These are phyloP conservation scores for Melanogaster broomeanus DNA, from an alignment of 768 basidiomycete genomes.

Conservation along the genomic window DNA sequence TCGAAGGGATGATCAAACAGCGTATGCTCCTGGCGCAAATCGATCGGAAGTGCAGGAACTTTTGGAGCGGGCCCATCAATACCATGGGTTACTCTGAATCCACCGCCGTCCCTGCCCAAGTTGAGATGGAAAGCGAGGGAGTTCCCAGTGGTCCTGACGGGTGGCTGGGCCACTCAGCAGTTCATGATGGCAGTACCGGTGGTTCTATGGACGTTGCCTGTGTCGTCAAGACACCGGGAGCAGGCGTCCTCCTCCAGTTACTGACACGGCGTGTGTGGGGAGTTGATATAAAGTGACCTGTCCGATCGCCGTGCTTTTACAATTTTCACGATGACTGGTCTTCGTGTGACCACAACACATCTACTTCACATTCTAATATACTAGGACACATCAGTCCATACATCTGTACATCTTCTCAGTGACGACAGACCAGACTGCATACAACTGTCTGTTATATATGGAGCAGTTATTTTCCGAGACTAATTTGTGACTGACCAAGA, in stretches of 20 bases:
- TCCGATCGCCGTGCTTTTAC: not conserved
- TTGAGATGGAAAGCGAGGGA: constrained; percentile 44
- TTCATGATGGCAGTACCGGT: constrained; percentile 19
- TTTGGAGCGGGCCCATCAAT: constrained; percentile 39
- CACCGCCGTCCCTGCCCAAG: constrained; percentile 53
- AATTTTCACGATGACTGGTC: not conserved
- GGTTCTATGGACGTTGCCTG: constrained; percentile 43
- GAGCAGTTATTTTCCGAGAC: no score
- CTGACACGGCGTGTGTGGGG: constrained; percentile 62
- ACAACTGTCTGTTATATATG: no score
- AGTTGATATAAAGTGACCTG: not conserved
- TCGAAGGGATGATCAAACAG: constrained; percentile 63
- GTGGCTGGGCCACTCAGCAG: constrained; percentile 20
- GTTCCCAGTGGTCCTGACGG: constrained; percentile 13
- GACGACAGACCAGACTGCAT: no score
- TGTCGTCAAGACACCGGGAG: constrained; percentile 67
- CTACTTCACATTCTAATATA: no score
- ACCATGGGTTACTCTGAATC: constrained; percentile 47
- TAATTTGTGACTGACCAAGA: no score
- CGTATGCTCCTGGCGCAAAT: constrained; percentile 65
- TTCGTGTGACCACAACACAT: no score
- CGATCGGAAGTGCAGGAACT: constrained; percentile 62
- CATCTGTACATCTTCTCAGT: no score
- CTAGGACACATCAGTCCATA: no score
- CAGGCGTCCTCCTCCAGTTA: constrained; percentile 45